Base-by-base conservation (phyloP, 176 grass and related monocot species). In the Carex kokanica region DNA sequence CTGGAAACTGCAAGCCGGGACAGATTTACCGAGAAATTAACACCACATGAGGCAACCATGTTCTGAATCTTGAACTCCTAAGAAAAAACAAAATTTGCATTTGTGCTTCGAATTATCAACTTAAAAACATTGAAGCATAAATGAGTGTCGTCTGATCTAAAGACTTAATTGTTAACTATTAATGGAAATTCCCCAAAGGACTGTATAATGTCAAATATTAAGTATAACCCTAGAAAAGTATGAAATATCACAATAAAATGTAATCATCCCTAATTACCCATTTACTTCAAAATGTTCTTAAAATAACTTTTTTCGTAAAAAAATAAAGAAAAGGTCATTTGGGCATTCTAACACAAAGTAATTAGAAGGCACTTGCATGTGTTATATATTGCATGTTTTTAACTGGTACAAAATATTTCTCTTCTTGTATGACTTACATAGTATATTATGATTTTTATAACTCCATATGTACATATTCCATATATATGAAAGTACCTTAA, bases 21-120 rank as follows among this genome's bases (percentile, higher is more conserved):
- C 3, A 81, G 63, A 81, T 36, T 53, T 87, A 87, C 74, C 38
- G 78, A 15, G 60, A 74, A 87, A 24, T 74, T 29, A 29, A 82
- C 53, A 87, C 52, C 78, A 52, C 85, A 87, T 24, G 85, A 87
- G 45, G 62, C 85, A 29, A 87, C 85, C 53, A 87, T 87, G 79
- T 87, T 87, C 23, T 87, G 85, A 87, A 82, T 82, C 85, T 82
- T 87, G 85, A 87, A 87, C n/a, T 82, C 85, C 85, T 87, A 62
- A 43, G 67, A 60, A 32, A 32, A 11, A 66, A 72, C 52, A 87
- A 41, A 73, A 52, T 43, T 52, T 23, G 20, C n/a, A 45, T 23
- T 31, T 25, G 13, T 40, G 18, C 14, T 70, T 80, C 23, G 71
- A 38, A 23, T 43, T 41, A 81, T 14, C 2, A 11, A 16, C 31